Conservation (phyloP, 495 filamentous ascomycete genomes). For the Lepraria neglecta region DNA sequence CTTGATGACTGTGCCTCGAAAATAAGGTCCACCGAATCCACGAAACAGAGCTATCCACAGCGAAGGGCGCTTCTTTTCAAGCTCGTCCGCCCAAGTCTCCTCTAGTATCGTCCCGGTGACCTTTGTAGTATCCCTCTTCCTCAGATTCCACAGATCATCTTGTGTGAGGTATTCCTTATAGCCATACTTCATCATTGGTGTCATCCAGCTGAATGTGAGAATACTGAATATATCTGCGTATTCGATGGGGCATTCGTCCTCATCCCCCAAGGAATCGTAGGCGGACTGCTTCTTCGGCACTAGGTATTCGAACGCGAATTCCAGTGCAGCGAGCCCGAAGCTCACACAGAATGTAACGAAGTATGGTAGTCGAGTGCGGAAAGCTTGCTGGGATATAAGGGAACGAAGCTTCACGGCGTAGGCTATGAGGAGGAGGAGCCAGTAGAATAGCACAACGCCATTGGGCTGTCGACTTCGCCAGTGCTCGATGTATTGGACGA, state of each 20-base stretch:
- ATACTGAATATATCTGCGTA: slow-evolving; percentile 92
- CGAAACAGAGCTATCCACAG: slow-evolving; percentile 90
- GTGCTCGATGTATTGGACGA: slow-evolving; percentile 92
- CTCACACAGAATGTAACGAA: slow-evolving; percentile 73
- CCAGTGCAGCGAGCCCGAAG: slow-evolving; percentile 61
- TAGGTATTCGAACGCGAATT: slow-evolving; percentile 84
- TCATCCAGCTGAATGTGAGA: slow-evolving; percentile 98
- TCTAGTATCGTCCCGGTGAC: slow-evolving; percentile 59
- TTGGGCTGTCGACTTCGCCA: slow-evolving; percentile 81
- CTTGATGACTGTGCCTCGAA: slow-evolving; percentile 76
- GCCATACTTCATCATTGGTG: slow-evolving; percentile 91
- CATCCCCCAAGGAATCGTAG: slow-evolving; percentile 79
- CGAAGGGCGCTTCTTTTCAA: slow-evolving; percentile 68
- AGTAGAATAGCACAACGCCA: slow-evolving; percentile 92
- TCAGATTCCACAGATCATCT: slow-evolving; percentile 93
- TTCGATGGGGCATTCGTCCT: slow-evolving; percentile 89
- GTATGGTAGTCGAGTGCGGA: slow-evolving; percentile 59
- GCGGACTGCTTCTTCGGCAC: slow-evolving; percentile 79
- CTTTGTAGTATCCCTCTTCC: slow-evolving; percentile 70
- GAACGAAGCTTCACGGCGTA: slow-evolving; percentile 84
- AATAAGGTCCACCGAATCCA: slow-evolving; percentile 78
- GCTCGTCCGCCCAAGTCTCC: slow-evolving; percentile 69
- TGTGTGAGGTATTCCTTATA: slow-evolving; percentile 90
- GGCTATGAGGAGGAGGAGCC: slow-evolving; percentile 80
- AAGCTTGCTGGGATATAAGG: slow-evolving; percentile 68